Base-by-base conservation (phyloP, 2,329 filamentous ascomycete species). In the Bipolaris gigantea region DNA sequence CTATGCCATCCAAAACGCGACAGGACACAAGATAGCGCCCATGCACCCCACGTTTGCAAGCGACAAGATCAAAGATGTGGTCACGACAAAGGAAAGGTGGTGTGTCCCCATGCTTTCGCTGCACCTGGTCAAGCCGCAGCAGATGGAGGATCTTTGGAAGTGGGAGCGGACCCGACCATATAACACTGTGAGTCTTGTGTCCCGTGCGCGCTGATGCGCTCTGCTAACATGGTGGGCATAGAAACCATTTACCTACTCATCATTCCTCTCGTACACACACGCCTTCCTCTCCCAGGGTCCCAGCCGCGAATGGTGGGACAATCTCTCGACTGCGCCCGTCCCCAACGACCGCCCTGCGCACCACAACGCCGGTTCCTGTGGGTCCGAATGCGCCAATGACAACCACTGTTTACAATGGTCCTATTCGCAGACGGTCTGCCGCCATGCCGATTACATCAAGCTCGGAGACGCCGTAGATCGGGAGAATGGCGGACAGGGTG, bases 111-210 rank as follows among this genome's bases (percentile, higher is more conserved):
- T 76, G 25, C 61, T 80, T 7, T 75, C 73, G 6, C 65, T 75
- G 48, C 75, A 77, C 51, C 66, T 71, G 43, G 58, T 75, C 19
- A 67, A 65, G 23, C 73, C 78, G 0, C 71, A 76, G 23, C 80
- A 82, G 49, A 81, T 83, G 78, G 66, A 73, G 9, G 71, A 73
- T 0, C 65, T 84, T 36, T 81, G 80, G 75, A 73, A 76, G 51
- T 85, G 78, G 73, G 74, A 76, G 59, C 69, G 74, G 52, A 71
- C 66, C 49, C 61, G 74, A 27, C 70, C 69, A 21, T 70, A 70
- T 47, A 73, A 70, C 35, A 60, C 57, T 39, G 71, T 71, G 63
- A 19, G 66, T 55, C 11, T 16, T 23, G 19, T 10, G 25, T 25
- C 8, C 9, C 33, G 27, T 32, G 4, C 16, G 41, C 30, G 15